phyloP scores from a whole-genome alignment of 352 stramenopile species.

The Phytophthora quininea region DNA sequence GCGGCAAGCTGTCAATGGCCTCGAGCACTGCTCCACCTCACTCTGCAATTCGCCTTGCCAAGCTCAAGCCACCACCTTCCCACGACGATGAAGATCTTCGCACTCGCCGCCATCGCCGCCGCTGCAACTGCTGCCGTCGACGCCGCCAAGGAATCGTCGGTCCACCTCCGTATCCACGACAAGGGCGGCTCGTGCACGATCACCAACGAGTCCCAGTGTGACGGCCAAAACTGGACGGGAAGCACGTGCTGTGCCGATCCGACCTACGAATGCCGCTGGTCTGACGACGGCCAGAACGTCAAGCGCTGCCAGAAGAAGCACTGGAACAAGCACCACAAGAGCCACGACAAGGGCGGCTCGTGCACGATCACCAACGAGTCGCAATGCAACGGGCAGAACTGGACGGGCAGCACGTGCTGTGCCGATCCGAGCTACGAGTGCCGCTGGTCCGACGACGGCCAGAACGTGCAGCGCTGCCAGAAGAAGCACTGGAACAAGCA shows the following conservation, averaged over 20 bases:
- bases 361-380: slow-evolving; percentile 44
- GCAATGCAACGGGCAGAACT: slow-evolving; percentile 42
- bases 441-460: slow-evolving; percentile 17
- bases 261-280: slow-evolving; percentile 42
- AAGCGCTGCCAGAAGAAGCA: slow-evolving; percentile 37
- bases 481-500: slow-evolving; percentile 6
- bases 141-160: slow-evolving; percentile 11
- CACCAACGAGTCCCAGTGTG: slow-evolving; percentile 39
- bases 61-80: slow-evolving; percentile 8
- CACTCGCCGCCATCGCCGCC: slow-evolving; percentile 2
- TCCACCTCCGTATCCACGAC: slow-evolving; percentile 25
- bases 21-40: slow-evolving; percentile 11
- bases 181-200: slow-evolving; percentile 32
- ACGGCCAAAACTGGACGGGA: slow-evolving; percentile 42
- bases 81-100: slow-evolving; percentile 24
- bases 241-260: slow-evolving; percentile 42
- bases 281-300: slow-evolving; percentile 38
- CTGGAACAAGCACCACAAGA: slow-evolving; percentile 25
- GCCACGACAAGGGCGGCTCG: slow-evolving; percentile 2
- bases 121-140: slow-evolving; percentile 9
- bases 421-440: slow-evolving; percentile 26
- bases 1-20: not conserved
- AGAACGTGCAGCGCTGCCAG: slow-evolving; percentile 26
- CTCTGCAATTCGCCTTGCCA: slow-evolving; percentile 15
- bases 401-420: slow-evolving; percentile 34